Conservation (phyloP, 148 eudicot species). For the Oxyria digyna region DNA sequence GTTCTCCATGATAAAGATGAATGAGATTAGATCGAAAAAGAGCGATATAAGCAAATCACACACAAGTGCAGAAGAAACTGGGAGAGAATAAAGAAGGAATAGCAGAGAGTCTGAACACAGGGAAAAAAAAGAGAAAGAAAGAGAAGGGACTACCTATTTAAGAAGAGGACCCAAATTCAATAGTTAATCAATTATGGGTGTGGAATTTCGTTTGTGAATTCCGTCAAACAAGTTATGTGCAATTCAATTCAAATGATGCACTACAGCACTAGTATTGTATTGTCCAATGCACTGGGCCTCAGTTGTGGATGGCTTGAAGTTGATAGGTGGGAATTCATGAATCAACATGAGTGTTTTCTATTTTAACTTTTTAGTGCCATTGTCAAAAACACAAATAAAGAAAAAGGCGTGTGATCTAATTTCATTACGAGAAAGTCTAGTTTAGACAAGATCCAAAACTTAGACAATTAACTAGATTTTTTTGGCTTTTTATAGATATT, state of each 20-base stretch:
- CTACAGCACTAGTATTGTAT: constrained; percentile 21
- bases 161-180: constrained; percentile 28
- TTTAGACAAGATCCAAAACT: background rate
- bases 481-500: background rate
- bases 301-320: background rate
- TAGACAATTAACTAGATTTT: background rate
- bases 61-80: background rate
- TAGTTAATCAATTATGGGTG: constrained; percentile 18
- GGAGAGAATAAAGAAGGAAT: constrained; percentile 6
- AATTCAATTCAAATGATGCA: constrained; percentile 28
- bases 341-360: background rate
- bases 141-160: constrained; percentile 15
- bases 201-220: constrained; percentile 26
- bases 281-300: constrained; percentile 21
- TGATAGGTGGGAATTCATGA: constrained; percentile 9
- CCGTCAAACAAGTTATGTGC: constrained; percentile 42
- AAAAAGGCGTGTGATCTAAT: background rate
- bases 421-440: background rate
- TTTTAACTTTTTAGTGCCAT: background rate
- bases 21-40: too few relatives aligned
- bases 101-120: constrained; percentile 11
- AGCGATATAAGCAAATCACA: too few relatives aligned
- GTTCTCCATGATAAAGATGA: constrained; percentile 20
- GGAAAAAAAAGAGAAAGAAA: constrained; percentile 7
- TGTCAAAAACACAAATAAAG: background rate